These are phyloP conservation scores for Saksenaea vasiformis DNA, from an alignment of 371 early-diverging fungal genomes.

Conservation along the genomic window DNA sequence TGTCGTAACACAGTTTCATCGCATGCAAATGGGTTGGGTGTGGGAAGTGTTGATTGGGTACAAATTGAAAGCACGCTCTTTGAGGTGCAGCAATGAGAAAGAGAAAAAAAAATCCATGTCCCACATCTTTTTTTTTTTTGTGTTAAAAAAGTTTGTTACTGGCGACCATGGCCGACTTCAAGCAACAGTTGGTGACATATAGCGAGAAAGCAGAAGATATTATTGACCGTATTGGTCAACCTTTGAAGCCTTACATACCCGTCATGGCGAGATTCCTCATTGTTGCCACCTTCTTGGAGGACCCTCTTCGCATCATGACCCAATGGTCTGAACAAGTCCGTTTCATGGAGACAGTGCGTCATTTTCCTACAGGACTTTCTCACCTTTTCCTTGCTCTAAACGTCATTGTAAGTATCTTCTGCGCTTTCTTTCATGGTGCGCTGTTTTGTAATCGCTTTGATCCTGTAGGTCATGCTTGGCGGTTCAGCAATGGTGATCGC, in stretches of 20 bases:
- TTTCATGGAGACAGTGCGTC: slow-evolving; percentile 74
- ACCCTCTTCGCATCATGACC: slow-evolving; percentile 81
- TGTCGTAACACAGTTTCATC: neutral
- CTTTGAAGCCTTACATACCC: slow-evolving; percentile 88
- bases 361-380: slow-evolving; percentile 73
- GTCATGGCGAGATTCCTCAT: slow-evolving; percentile 85
- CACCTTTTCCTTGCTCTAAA: slow-evolving; percentile 79
- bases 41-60: neutral
- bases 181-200: slow-evolving; percentile 17
- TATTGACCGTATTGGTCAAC: slow-evolving; percentile 68
- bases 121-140: slow-evolving; percentile 11
- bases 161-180: slow-evolving; percentile 19
- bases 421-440: neutral
- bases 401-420: slow-evolving; percentile 61
- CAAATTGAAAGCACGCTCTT: neutral
- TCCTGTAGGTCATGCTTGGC: slow-evolving; percentile 62
- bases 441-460: neutral
- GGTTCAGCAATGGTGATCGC: slow-evolving; percentile 83
- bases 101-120: neutral
- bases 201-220: slow-evolving; percentile 25
- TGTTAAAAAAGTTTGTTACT: neutral
- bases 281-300: slow-evolving; percentile 93
- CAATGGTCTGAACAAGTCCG: slow-evolving; percentile 87
- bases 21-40: slow-evolving; percentile 1
- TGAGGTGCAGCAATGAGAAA: neutral